A percentile compares a stretch with the other conserved stretches of the same genome.
These are phyloP conservation scores for Wickerhamiella kurtzmanii DNA, from an alignment of 805 yeast genomes.

Conservation along the genomic window DNA sequence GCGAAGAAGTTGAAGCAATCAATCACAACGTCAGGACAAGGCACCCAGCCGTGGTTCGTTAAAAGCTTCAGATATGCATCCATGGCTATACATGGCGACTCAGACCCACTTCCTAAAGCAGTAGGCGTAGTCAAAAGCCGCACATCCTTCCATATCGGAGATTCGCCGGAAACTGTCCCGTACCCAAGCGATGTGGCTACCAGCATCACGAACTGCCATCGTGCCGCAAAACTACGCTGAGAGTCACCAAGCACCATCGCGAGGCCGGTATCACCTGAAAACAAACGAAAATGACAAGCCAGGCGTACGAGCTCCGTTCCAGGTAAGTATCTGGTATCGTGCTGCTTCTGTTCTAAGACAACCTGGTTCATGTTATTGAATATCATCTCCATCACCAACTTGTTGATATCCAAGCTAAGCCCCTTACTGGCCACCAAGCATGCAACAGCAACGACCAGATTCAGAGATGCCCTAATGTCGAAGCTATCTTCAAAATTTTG, in stretches of 20 bases:
- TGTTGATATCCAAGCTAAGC: neutral
- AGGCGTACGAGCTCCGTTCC: neutral
- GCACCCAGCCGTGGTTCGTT: slow-evolving; percentile 17
- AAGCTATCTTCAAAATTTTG: neutral
- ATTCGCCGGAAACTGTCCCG: neutral
- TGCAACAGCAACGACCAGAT: neutral
- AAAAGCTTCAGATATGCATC: slow-evolving; percentile 9
- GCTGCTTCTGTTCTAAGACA: neutral
- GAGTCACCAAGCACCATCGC: neutral
- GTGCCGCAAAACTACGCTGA: neutral
- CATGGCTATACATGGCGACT: slow-evolving; percentile 3
- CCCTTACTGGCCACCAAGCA: neutral
- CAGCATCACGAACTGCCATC: neutral
- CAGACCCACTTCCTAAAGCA: neutral
- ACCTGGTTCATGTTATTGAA: neutral
- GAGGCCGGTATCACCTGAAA: neutral
- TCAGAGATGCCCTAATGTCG: neutral
- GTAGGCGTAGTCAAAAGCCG: neutral
- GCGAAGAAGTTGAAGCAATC: slow-evolving; percentile 14
- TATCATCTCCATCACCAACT: neutral
- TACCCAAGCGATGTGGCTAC: too few species aligned
- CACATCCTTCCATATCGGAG: neutral
- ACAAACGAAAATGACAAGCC: neutral
- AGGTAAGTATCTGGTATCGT: neutral
- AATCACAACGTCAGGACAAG: slow-evolving; percentile 7